A percentile compares a stretch with the other conserved stretches of the same genome.
Evolutionary conservation across 1,139 yeast genomes (phyloP).

Genomic region (Nakaseomyces delphensis): DNA sequence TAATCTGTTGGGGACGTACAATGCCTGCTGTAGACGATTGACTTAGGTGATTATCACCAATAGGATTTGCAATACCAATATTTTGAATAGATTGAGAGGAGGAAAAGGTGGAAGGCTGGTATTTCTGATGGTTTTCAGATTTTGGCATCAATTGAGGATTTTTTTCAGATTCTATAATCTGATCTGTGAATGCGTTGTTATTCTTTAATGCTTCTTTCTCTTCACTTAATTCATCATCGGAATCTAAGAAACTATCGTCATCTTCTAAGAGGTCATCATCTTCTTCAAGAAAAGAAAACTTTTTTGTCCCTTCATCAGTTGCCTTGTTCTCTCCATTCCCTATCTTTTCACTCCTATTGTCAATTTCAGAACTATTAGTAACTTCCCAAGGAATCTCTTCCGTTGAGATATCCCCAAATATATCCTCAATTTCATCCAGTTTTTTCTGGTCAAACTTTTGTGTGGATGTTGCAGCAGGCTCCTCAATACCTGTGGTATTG

Average conservation of each 20-base stretch:
- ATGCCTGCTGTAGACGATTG: conserved; percentile 6
- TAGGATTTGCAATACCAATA: background rate
- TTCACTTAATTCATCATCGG: conserved; percentile 16
- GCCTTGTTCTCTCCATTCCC: background rate
- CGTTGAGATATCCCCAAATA: background rate
- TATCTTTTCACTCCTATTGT: background rate
- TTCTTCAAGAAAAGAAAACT: conserved; percentile 26
- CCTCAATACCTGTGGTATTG: background rate
- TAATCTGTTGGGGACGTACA: conserved; percentile 11
- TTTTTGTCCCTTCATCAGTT: conserved; percentile 9
- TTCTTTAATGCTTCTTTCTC: background rate
- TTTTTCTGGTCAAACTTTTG: background rate
- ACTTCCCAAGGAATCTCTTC: conserved; percentile 4
- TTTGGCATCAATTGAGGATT: background rate
- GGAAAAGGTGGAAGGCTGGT: background rate
- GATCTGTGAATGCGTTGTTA: background rate
- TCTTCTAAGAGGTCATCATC: conserved; percentile 28
- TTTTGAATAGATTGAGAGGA: background rate
- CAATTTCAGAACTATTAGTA: background rate
- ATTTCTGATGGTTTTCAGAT: background rate
- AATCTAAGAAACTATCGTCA: conserved; percentile 25
- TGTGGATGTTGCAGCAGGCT: background rate
- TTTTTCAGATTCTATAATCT: background rate
- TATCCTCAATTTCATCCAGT: background rate
- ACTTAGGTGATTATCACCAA: background rate